Percentiles rank a stretch among this genome's conserved stretches.
Evolutionary conservation across 2,329 filamentous ascomycete species (phyloP).

Genomic region (Coleophoma eucalyptorum): DNA sequence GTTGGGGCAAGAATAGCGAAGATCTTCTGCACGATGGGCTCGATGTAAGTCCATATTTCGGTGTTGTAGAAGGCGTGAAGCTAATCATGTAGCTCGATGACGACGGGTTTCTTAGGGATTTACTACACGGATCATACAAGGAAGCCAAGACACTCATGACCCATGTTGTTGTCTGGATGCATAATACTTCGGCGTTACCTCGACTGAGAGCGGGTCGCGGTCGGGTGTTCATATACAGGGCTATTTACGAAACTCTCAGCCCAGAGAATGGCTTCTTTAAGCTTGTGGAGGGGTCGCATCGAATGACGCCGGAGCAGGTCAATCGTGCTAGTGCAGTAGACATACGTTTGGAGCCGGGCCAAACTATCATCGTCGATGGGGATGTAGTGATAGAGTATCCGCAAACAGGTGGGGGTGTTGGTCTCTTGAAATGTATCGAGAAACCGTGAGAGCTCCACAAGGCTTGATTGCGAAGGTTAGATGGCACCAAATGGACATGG

Average conservation of each 20-base stretch:
- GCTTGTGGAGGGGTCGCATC: too few species aligned
- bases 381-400: too few species aligned
- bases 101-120: neutral
- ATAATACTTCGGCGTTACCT: neutral
- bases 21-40: neutral
- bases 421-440: too few species aligned
- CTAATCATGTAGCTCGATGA: neutral
- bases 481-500: too few species aligned
- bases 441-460: too few species aligned
- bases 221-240: constrained; percentile 2
- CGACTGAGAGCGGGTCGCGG: neutral
- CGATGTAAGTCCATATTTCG: neutral
- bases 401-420: too few species aligned
- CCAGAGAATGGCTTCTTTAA: neutral
- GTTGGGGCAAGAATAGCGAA: neutral
- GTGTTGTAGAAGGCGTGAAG: neutral
- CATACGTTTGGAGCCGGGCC: too few species aligned
- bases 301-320: too few species aligned
- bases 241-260: neutral
- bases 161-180: neutral
- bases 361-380: too few species aligned
- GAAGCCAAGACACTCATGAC: neutral
- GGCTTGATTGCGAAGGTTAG: too few species aligned
- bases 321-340: too few species aligned
- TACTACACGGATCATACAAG: neutral